Base-by-base conservation (phyloP, 1,139 yeast species). In the Maudiozyma humilis region DNA sequence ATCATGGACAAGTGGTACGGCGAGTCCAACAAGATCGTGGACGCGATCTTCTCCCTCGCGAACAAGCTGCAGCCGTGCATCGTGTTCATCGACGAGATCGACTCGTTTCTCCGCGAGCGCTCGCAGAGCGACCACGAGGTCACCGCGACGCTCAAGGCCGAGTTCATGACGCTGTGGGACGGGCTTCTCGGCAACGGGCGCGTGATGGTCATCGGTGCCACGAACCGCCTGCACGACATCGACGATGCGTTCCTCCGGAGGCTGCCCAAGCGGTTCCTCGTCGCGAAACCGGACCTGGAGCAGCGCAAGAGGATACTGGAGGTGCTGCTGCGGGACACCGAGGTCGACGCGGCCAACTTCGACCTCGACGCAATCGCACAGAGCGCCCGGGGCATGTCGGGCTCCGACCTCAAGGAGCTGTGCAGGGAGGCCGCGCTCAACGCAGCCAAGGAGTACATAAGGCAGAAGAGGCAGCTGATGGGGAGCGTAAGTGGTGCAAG, bases 1-100 rank as follows among this genome's bases (percentile, higher is more conserved):
- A 78, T 91, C 18, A 86, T 91, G 93, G 97, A 93, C 67, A 91
- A 91, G 65, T 91, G 96, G 96, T 91, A 87, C 62, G 98, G 98
- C 16, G 98, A 91, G 63, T 81, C 93, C 39, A 91, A 91, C 64
- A 91, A 91, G 67, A 80, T 89, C 39, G 94, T 89, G 1, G 95
- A 91, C 52, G 98, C 96, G 2, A 78, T 91, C 38, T 91, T 91
- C 60, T 82, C 95, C 12, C 71, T 91, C 48, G 98, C 97, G 3
- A 75, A 78, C 49, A 91, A 91, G 62, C 72, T 91, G 38, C 91
- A 88, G 62, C 98, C 98, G 1, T 87, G 96, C 64, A 91, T 91
- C 52, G 81, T 91, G 43, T 91, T 91, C 63, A 88, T 91, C 51
- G 98, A 91, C 67, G 98, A 91, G 65, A 91, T 91, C 50, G 98